These are phyloP conservation scores for Penicillium sp. DNA, from an alignment of 2,329 filamentous ascomycete genomes.

Conservation along the genomic window DNA sequence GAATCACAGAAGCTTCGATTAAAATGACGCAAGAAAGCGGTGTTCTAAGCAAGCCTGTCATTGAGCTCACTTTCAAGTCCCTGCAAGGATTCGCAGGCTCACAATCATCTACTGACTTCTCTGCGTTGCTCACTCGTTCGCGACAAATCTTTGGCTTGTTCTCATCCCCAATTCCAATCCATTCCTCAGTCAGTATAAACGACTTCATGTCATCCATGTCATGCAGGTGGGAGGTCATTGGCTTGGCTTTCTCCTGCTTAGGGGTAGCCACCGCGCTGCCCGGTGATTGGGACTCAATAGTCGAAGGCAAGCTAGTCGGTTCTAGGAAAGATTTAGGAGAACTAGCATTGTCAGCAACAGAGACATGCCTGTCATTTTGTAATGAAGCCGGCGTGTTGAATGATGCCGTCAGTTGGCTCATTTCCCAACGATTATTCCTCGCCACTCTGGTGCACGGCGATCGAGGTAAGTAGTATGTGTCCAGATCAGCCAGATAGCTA, in stretches of 20 bases:
- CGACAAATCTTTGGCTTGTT: background rate
- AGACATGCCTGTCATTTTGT: constrained; percentile 2
- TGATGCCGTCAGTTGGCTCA: constrained; percentile 3
- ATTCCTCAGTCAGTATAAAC: background rate
- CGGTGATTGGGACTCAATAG: background rate
- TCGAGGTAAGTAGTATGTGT: background rate
- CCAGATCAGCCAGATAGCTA: background rate
- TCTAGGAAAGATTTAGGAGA: background rate
- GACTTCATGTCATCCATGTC: constrained; percentile 1
- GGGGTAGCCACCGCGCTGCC: background rate
- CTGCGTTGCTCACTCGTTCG: background rate
- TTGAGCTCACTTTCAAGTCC: constrained; percentile 1
- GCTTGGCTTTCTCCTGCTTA: background rate
- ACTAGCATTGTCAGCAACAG: background rate
- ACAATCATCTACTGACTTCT: background rate
- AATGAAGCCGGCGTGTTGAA: constrained; percentile 3
- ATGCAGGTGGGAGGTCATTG: constrained; percentile 3
- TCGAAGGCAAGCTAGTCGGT: background rate
- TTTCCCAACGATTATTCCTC: background rate
- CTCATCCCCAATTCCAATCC: background rate
- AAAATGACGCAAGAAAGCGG: constrained; percentile 15
- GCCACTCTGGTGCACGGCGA: background rate
- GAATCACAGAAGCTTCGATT: constrained; percentile 9
- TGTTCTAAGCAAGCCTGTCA: constrained; percentile 16
- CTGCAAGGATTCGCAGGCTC: background rate